phyloP scores from a whole-genome alignment of 345 rosid species.

The Lumnitzera racemosa region DNA sequence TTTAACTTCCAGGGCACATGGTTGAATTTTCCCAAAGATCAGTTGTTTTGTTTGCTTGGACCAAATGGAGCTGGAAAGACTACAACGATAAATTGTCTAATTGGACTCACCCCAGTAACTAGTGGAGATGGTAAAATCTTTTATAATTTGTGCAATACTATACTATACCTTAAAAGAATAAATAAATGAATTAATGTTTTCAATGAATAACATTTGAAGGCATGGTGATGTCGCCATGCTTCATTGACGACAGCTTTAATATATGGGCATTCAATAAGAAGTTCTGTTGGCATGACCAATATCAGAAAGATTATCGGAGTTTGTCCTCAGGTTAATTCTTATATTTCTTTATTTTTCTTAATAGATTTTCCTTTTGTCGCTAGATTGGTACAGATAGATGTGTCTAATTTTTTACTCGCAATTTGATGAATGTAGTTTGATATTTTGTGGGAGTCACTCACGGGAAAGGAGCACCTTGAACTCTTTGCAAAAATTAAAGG shows the following conservation, averaged over 20 bases:
- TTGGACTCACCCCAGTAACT: conserved; percentile 81
- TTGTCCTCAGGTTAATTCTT: conserved; percentile 74
- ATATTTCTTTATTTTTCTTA: neutral
- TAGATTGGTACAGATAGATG: conserved; percentile 1
- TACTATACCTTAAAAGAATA: too few relatives aligned
- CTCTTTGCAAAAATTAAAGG: conserved; percentile 86
- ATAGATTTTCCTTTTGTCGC: neutral
- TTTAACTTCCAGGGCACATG: conserved; percentile 50
- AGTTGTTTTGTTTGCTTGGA: conserved; percentile 90
- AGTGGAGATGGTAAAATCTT: conserved; percentile 62
- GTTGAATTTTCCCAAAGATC: conserved; percentile 77
- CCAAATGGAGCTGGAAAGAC: conserved; percentile 98
- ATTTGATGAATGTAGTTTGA: conserved; percentile 44
- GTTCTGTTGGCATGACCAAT: conserved; percentile 80
- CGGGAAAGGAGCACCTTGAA: conserved; percentile 79
- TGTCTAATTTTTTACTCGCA: neutral
- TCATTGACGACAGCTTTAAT: conserved; percentile 42
- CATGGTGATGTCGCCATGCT: too few relatives aligned
- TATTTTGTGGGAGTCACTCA: conserved; percentile 82
- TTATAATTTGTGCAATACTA: too few relatives aligned
- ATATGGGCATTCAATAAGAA: conserved; percentile 66
- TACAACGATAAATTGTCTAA: conserved; percentile 70
- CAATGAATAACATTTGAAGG: too few relatives aligned
- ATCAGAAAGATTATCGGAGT: conserved; percentile 72
- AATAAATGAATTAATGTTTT: too few relatives aligned